Evolutionary conservation across 495 filamentous ascomycete genomes (phyloP).

Genomic region (Lasiosphaeria hispida): DNA sequence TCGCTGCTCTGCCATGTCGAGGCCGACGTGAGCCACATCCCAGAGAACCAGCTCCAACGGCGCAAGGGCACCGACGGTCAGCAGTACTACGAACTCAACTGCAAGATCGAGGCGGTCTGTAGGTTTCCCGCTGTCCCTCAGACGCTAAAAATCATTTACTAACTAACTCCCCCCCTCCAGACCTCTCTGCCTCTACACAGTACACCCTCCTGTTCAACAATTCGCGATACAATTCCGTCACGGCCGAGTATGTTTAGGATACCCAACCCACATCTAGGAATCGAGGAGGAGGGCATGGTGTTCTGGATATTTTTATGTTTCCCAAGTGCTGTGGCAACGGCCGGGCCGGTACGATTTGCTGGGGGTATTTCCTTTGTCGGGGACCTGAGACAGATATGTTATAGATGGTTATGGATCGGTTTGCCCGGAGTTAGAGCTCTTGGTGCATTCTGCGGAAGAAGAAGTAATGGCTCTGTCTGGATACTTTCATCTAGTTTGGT

Average conservation of each 20-base stretch:
- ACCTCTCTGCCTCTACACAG: constrained; percentile 33
- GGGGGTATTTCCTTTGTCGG: too few relatives aligned
- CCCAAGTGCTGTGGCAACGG: too few relatives aligned
- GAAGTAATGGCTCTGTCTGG: too few relatives aligned
- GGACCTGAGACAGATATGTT: too few relatives aligned
- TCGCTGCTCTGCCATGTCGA: constrained; percentile 25
- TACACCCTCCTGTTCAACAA: constrained; percentile 36
- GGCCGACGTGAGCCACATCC: constrained; percentile 33
- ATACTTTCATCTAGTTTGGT: too few relatives aligned
- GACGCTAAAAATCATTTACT: neutral
- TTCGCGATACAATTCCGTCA: constrained; percentile 32
- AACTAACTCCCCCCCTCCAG: neutral
- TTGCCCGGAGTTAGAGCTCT: too few relatives aligned
- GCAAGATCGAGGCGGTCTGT: constrained; percentile 34
- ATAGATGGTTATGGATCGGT: too few relatives aligned
- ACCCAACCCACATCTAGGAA: neutral
- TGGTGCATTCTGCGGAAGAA: too few relatives aligned
- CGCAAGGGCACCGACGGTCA: constrained; percentile 28
- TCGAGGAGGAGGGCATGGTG: too few relatives aligned
- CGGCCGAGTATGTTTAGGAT: constrained; percentile 34
- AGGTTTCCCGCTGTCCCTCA: constrained; percentile 2
- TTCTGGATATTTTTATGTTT: too few relatives aligned
- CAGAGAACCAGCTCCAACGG: constrained; percentile 21
- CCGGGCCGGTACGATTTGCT: too few relatives aligned
- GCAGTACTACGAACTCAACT: constrained; percentile 28